Base-by-base conservation (phyloP, 2,329 filamentous ascomycete species). In the Aspergillus fijiensis region DNA sequence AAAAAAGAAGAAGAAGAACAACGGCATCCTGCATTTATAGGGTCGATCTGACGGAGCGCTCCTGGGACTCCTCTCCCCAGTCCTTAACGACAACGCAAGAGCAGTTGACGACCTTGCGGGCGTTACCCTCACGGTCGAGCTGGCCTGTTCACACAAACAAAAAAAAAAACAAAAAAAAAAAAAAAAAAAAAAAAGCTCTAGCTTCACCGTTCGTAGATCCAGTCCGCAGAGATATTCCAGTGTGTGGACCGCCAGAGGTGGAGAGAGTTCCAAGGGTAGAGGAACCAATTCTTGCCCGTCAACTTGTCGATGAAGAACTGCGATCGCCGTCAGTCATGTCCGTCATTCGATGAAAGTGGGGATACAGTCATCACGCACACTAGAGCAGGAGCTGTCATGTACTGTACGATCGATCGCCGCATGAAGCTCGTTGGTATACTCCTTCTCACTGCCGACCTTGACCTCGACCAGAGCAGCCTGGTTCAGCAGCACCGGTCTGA, bases 181-280 rank as follows among this genome's bases (percentile, higher is more conserved):
- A 9, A 29, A 29, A 29, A 3, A 35, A 27, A 25, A 27, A 23
- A 21, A 23, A 1, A 2, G 12, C 19, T 27, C 23, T 16, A 49
- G 12, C n/a, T 23, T 27, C 48, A 49, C 19, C n/a, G 25, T 31
- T 57, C 27, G 54, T 63, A 65, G 14, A 35, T 39, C 65, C 65
- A 67, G 49, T 63, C 62, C 9, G 48, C 33, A 10, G 54, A 42
- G 11, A 42, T 4, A n/a, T 33, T 39, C 54, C 53, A 57, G 49
- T 61, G 58, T 2, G 61, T 65, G 5, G 63, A 62, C 16, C 60
- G 57, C 64, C 63, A 68, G 57, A 68, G 60, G 9, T 60, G 53
- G 16, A 66, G 45, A 9, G 65, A 64, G 42, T 58, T 68, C 65
- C 65, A 68, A 12, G 64, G 65, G 35, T 66, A 65, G 33, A 66